Base-by-base conservation (phyloP, 2,329 filamentous ascomycete species). In the Pyricularia pennisetigena region DNA sequence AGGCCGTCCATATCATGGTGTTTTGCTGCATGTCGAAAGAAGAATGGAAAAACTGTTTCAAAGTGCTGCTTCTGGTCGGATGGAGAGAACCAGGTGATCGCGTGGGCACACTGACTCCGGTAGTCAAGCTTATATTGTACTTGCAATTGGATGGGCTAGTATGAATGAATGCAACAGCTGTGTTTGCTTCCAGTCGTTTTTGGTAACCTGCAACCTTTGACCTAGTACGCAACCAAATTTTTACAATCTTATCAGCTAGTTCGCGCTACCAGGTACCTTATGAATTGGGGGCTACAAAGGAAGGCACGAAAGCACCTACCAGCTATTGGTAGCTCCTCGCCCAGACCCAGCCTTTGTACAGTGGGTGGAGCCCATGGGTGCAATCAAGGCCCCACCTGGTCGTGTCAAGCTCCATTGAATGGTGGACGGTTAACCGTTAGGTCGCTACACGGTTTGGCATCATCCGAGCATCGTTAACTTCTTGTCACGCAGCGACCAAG, bases 1-100 rank as follows among this genome's bases (percentile, higher is more conserved):
- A 85, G 76, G 86, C 85, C 76, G 86, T 87, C 77, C 86, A 83
- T 76, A 88, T 75, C 72, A 75, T 84, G 74, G 85, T 85, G 74
- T 86, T 82, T 71, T 84, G 85, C 78, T 86, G 83, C 78, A 87
- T 83, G 76, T 86, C 24, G n/a, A 16, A 29, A 78, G 73, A 82
- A 86, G 71, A 80, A 82, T 70, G 82, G 79, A 76, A 84, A 82
- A 71, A 59, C 57, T 69, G 35, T 5, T 10, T 24, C 26, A 65
- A n/a, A 29, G 9, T 41, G 8, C 64, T 24, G 29, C 64, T 54
- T 2, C 4, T n/a, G 41, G 41, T n/a, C 6, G 41, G 41, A 20
- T 3, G n/a, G n/a, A 54, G 20, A n/a, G 7, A 54, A 54, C 41
- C 41, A 54, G 41, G 8, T 54, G 6, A 54, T 54, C 20, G 16